Evolutionary conservation across 139 green algal genomes (phyloP).

Genomic region (Pleodorina starrii): DNA sequence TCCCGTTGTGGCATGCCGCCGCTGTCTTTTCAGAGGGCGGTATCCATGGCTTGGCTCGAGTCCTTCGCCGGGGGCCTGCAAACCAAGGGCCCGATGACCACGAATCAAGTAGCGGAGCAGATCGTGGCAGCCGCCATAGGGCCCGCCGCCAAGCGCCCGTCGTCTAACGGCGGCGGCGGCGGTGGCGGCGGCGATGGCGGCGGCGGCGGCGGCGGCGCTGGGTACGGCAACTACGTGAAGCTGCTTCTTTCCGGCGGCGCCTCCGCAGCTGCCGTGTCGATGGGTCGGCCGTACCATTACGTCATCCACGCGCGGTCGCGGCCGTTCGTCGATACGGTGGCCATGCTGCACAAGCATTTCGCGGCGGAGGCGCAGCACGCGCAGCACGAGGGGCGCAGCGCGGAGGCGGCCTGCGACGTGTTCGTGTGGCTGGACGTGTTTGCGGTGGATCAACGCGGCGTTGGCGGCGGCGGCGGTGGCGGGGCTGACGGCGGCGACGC

Average conservation of each 20-base stretch:
- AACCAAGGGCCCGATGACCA: neutral
- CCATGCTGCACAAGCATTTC: slow-evolving; percentile 40
- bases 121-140: neutral
- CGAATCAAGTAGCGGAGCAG: neutral
- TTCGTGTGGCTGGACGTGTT: slow-evolving; percentile 28
- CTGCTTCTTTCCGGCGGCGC: neutral
- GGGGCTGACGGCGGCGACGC: neutral
- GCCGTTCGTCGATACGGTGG: neutral
- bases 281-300: slow-evolving; percentile 30
- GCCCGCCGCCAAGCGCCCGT: neutral
- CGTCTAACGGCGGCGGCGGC: neutral
- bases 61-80: neutral
- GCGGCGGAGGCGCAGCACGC: neutral
- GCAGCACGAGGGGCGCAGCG: neutral
- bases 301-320: neutral
- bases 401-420: neutral
- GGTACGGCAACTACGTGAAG: neutral
- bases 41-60: neutral
- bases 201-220: neutral
- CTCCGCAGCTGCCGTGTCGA: neutral
- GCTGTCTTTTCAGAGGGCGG: neutral
- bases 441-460: neutral
- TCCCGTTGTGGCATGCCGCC: neutral
- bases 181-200: neutral
- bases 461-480: neutral